These are phyloP conservation scores for Trypanosoma scelopori DNA, from an alignment of 208 protist species.

Conservation along the genomic window DNA sequence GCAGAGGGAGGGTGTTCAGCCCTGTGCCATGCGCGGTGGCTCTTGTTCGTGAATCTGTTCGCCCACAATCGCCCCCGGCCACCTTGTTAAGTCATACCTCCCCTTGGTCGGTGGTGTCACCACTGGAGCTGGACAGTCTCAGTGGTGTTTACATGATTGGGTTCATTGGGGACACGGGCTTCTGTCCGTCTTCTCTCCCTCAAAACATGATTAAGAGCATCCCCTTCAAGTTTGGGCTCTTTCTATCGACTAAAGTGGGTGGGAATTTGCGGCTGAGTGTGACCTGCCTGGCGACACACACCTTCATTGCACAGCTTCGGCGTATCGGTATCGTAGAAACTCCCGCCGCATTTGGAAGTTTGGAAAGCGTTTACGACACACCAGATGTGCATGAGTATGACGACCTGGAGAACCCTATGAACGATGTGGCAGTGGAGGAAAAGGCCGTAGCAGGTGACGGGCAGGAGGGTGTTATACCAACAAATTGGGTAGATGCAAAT, in stretches of 20 bases:
- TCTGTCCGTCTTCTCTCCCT: conserved; percentile 40
- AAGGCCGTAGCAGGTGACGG: background rate
- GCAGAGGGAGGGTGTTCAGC: conserved; percentile 46
- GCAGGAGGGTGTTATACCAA: background rate
- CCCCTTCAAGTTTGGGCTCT: conserved; percentile 33
- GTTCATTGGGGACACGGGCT: conserved; percentile 61
- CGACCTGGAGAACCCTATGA: background rate
- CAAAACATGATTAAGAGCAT: conserved; percentile 25
- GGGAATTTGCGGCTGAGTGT: conserved; percentile 59
- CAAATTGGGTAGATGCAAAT: conserved; percentile 7
- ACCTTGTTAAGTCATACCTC: background rate
- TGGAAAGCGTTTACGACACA: conserved; percentile 1
- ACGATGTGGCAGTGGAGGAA: background rate
- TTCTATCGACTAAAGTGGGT: conserved; percentile 52
- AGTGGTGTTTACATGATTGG: conserved; percentile 47
- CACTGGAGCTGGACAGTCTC: conserved; percentile 36
- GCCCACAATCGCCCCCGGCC: background rate
- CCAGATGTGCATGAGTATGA: conserved; percentile 1
- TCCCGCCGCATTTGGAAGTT: background rate
- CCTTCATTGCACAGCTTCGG: conserved; percentile 52
- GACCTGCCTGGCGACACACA: conserved; percentile 49
- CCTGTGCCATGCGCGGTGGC: conserved; percentile 64
- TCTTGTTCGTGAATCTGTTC: conserved; percentile 43
- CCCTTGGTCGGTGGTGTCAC: background rate
- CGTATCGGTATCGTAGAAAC: conserved; percentile 32